These are phyloP conservation scores for Aspergillus hortae DNA, from an alignment of 2,329 filamentous ascomycete species.

Conservation along the genomic window DNA sequence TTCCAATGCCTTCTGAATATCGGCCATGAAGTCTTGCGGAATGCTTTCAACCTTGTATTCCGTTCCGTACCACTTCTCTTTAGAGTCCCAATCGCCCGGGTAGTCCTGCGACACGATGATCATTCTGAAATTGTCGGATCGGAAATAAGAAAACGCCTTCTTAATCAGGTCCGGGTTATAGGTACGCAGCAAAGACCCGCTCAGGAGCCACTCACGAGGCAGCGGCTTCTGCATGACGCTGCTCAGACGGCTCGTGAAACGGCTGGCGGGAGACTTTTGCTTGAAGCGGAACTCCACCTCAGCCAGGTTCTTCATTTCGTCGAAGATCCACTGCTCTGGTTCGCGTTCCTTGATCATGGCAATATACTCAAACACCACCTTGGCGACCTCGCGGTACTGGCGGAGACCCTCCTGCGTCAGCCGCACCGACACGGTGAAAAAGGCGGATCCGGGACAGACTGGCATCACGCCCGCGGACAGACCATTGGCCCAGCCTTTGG, in stretches of 20 bases:
- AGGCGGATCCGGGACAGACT: conserved; percentile 73
- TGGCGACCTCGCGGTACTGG: conserved; percentile 76
- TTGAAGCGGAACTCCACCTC: conserved; percentile 95
- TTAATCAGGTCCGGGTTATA: conserved; percentile 78
- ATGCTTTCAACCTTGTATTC: conserved; percentile 85
- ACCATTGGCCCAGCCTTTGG: conserved; percentile 83
- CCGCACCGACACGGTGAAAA: conserved; percentile 76
- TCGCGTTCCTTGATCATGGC: conserved; percentile 75
- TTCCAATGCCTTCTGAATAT: conserved; percentile 63
- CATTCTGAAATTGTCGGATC: conserved; percentile 86
- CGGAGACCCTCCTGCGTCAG: conserved; percentile 81
- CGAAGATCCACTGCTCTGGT: conserved; percentile 88
- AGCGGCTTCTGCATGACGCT: conserved; percentile 88
- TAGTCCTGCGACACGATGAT: conserved; percentile 77
- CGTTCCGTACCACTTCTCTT: conserved; percentile 97
- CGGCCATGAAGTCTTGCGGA: conserved; percentile 67
- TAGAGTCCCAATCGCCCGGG: conserved; percentile 79
- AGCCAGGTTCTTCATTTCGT: conserved; percentile 84
- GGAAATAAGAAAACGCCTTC: conserved; percentile 67
- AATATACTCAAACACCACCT: conserved; percentile 87
- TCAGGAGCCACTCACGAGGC: conserved; percentile 82
- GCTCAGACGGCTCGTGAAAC: conserved; percentile 81
- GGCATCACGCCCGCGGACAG: conserved; percentile 73
- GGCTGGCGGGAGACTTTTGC: conserved; percentile 84
- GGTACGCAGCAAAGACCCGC: conserved; percentile 71